These are phyloP conservation scores for Chrysosphaeria jannelii DNA, from an alignment of 2,329 filamentous ascomycete genomes.

Conservation along the genomic window DNA sequence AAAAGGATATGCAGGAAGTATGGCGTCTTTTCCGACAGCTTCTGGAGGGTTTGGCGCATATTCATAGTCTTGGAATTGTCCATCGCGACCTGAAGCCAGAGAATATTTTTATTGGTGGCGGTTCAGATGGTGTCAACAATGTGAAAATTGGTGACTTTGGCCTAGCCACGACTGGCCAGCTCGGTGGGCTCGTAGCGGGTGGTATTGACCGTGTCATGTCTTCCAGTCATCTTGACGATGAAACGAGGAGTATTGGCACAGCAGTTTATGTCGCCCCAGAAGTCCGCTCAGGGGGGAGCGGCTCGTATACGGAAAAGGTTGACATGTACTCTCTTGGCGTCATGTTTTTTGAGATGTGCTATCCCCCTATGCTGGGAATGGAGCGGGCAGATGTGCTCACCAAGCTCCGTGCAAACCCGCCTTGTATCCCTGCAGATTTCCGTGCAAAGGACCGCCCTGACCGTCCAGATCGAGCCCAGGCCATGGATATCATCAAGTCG, in stretches of 20 bases:
- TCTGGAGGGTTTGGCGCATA: conserved; percentile 65
- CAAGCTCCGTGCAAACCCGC: conserved; percentile 33
- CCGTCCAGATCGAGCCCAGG: no score
- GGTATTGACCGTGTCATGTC: conserved; percentile 2
- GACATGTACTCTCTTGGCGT: conserved; percentile 96
- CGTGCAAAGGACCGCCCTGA: conserved; percentile 31
- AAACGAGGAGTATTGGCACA: conserved; percentile 46
- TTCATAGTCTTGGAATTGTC: conserved; percentile 73
- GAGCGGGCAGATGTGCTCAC: conserved; percentile 33
- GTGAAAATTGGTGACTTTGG: conserved; percentile 95
- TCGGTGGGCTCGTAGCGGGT: no score
- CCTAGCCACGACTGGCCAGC: conserved; percentile 62
- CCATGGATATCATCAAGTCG: conserved; percentile 49
- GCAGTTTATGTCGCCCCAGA: conserved; percentile 85
- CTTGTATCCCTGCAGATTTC: conserved; percentile 45
- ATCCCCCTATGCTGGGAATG: conserved; percentile 28
- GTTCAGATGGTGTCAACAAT: conserved; percentile 47
- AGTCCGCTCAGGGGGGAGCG: conserved; percentile 42
- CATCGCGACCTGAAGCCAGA: conserved; percentile 92
- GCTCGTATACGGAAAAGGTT: conserved; percentile 73
- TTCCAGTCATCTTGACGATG: conserved; percentile 21
- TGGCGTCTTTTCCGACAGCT: conserved; percentile 86
- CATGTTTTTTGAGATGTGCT: conserved; percentile 98
- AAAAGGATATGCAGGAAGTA: conserved; percentile 42
- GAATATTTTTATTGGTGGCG: conserved; percentile 62